Base-by-base conservation (phyloP, 148 eudicot genomes). In the Mesembryanthemum crystallinum region DNA sequence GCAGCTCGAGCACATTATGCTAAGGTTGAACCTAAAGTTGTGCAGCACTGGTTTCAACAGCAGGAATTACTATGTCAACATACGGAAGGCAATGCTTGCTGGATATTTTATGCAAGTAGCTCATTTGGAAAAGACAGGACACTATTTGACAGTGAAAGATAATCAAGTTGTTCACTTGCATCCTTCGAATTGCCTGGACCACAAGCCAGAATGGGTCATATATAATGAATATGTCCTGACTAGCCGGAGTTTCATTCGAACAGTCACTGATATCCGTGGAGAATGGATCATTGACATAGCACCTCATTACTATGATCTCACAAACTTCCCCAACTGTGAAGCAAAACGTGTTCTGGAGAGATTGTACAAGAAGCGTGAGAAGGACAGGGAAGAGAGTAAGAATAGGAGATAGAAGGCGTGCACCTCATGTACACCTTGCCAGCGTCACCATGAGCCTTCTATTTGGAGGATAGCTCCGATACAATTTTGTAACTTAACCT, bases 21-120 rank as follows among this genome's bases (percentile, higher is more conserved):
- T 79, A 23, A 91, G 99, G 80, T 95, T 84, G 89, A 86, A 86
- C 78, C 84, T 95, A 27, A 95, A 87, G 89, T 69, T 88, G 47
- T 92, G 97, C 88, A 95, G 99, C 83, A 92, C 97, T 32, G 97
- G 91, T 77, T 95, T 95, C 69, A 95, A 86, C 83, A 95, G 97
- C 86, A 88, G 97, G 69, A 96, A 92, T 78, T 95, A 95, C 86
- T 95, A 95, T 73, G 30, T 88, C 79, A 95, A 92, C 87, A 95
- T 95, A 61, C 85, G 99, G 73, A 95, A 95, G 84, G 99, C 99
- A 55, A 95, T 95, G 94, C 76, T 92, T 72, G 96, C 99, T 75
- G 99, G 99, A 67, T 92, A 95, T 76, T 95, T 95, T 82, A 95
- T 95, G 99, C 99, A 95, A 86, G 99, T 95, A 62, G 99, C 97